Evolutionary conservation across 2,329 filamentous ascomycete species (phyloP), one percentile per base, ranked within the genome.

Genomic region (Colletotrichum sp.): DNA sequence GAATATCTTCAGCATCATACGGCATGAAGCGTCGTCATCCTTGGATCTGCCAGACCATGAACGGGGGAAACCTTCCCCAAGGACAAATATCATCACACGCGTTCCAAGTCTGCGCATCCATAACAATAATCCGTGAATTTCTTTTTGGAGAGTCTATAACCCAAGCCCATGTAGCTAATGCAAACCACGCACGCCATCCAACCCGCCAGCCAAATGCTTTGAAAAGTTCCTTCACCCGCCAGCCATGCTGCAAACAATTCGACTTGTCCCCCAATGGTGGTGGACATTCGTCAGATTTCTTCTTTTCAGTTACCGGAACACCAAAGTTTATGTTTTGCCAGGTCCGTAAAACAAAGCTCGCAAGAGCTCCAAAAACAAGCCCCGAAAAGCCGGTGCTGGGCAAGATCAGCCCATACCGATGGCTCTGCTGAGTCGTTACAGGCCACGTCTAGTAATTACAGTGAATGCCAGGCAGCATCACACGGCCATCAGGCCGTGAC

Each of bases 401-500:
- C 71, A 27, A 30, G 30, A 25, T 15, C 22, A 39, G 39, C 56
- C 30, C 28, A 34, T 55, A 64, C 66, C 43, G 48, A 27, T 22
- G n/a, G 32, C 58, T 25, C 55, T 22, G 15, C 18, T 43, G 28
- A 27, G 48, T 69, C 64, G 34, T 65, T 39, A 34, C 64, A 27
- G 28, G 30, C 56, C 27, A 68, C 16, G 36, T 55, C 66, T 61
- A 73, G 39, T 75, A 68, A 74, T 68, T 73, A 75, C 74, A 75
- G 58, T 65, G 16, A 55, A 69, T 13, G 25, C 36, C 8, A 27
- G 27, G 9, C 55, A 22, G 27, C 30, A 18, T 32, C 18, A 32
- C 18, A 55, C 36, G 27, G 55, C 62, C n/a, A 32, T 36, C 25
- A 13, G 16, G 28, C 5, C 39, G 13, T n/a, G 30, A 30, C 12